A percentile compares a stretch with the other conserved stretches of the same genome.
Evolutionary conservation across 352 stramenopile genomes (phyloP).

Genomic region (Phytophthora hybrid): DNA sequence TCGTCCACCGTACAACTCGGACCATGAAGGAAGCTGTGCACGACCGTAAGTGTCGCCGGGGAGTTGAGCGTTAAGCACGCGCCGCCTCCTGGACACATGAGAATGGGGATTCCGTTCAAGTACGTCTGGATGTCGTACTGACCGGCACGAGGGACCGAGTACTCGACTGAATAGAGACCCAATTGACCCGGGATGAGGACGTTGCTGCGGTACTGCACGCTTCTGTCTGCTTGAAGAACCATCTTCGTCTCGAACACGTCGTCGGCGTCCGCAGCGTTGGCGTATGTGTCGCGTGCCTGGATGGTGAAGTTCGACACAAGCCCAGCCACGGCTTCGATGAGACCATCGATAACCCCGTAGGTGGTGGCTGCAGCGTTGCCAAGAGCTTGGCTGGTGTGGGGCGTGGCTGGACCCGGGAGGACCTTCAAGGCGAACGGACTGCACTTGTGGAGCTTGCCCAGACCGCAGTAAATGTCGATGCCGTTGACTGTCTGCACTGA

Average conservation of each 20-base stretch:
- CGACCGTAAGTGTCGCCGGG: conserved; percentile 79
- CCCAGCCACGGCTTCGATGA: conserved; percentile 93
- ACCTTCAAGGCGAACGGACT: conserved; percentile 94
- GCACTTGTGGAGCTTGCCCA: conserved; percentile 92
- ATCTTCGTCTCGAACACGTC: conserved; percentile 88
- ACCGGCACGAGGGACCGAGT: conserved; percentile 92
- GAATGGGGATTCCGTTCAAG: conserved; percentile 86
- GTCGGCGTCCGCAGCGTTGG: conserved; percentile 69
- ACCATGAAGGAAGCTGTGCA: conserved; percentile 91
- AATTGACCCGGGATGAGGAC: conserved; percentile 55
- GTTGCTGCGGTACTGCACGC: conserved; percentile 88
- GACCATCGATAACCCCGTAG: conserved; percentile 82
- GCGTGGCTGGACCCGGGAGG: conserved; percentile 86
- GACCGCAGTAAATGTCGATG: conserved; percentile 96
- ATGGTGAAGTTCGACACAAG: conserved; percentile 95
- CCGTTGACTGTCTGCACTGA: conserved; percentile 92
- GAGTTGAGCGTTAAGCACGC: conserved; percentile 58
- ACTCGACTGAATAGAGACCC: conserved; percentile 93
- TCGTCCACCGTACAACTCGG: conserved; percentile 89
- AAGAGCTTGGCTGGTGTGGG: conserved; percentile 91
- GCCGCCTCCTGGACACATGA: conserved; percentile 86
- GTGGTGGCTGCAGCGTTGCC: conserved; percentile 57
- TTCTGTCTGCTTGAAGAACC: conserved; percentile 57
- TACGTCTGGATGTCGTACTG: conserved; percentile 87
- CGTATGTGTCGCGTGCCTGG: conserved; percentile 95